A percentile compares a stretch with the other conserved stretches of the same genome.
Evolutionary conservation across 2,329 filamentous ascomycete species (phyloP).

Genomic region (Sporothrix brasiliensis): DNA sequence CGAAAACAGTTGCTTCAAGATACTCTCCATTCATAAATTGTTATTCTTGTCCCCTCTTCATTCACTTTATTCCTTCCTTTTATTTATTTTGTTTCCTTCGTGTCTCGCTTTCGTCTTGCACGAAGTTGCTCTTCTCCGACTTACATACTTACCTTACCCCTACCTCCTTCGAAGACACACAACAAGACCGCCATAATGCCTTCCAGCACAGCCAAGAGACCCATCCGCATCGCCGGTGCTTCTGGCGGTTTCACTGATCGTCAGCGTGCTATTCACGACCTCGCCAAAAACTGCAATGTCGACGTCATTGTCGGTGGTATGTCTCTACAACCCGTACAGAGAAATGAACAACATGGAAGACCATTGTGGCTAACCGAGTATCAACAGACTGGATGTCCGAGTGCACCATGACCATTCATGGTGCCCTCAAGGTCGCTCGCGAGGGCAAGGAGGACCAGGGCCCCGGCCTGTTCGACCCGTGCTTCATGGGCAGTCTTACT

Average conservation of each 20-base stretch:
- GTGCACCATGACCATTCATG: constrained; percentile 43
- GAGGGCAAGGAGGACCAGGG: constrained; percentile 29
- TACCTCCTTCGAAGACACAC: background rate
- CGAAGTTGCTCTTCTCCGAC: constrained; percentile 4
- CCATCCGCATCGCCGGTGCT: constrained; percentile 49
- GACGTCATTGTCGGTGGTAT: constrained; percentile 41
- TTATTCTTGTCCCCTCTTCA: constrained; percentile 18
- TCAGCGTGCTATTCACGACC: constrained; percentile 47
- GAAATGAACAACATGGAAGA: too few relatives aligned
- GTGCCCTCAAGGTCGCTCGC: constrained; percentile 40
- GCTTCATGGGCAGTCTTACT: constrained; percentile 42
- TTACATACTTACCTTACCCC: background rate
- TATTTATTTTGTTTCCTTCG: background rate
- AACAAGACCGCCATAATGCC: constrained; percentile 22
- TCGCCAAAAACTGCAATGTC: constrained; percentile 46
- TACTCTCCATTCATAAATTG: constrained; percentile 6
- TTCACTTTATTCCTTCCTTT: background rate
- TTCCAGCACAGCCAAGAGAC: constrained; percentile 39
- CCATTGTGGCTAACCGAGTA: background rate
- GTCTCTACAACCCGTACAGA: background rate
- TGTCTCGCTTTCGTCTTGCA: background rate
- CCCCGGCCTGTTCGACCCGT: constrained; percentile 40
- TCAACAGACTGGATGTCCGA: constrained; percentile 42
- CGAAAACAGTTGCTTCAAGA: background rate
- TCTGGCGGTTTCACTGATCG: constrained; percentile 51